Base-by-base conservation (phyloP, 148 eudicot genomes). In the Polygonum maritimum region DNA sequence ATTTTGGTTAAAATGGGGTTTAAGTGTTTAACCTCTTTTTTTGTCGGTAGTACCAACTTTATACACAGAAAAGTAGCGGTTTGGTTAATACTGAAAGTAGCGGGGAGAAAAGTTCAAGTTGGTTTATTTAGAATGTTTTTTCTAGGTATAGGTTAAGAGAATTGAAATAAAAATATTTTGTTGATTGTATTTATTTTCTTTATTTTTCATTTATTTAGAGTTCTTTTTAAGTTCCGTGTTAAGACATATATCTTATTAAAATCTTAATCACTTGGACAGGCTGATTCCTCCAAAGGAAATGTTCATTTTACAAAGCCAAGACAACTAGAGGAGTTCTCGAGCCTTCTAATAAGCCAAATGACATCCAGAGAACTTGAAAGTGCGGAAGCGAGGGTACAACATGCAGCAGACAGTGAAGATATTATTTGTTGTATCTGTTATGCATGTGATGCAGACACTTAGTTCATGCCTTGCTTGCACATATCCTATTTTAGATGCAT, bases 401-500 rank as follows among this genome's bases (percentile, higher is more conserved):
- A 80, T 80, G 97, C 88, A 18, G 47, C 85, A 62, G 96, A 88
- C 15, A 33, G 60, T n/a, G 89, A 81, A 38, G 92, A 91, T 41
- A 75, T 71, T 48, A 79, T 74, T 3, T 93, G 98, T 72, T 93
- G 94, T 84, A 93, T 93, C 65, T 93, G 98, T 79, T 93, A 93
- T 52, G 76, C 88, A 1, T 78, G 81, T 33, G 78, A 82, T 73
- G 87, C 89, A 52, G 86, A 89, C 78, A 84, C 97, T 57, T 85
- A 80, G 21, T 91, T 93, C 63, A n/a, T 87, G 74, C 97, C 98
- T 9, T 93, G 98, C 75, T 81, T 86, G 31, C 98, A 93, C 75
- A 75, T 76, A 13, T 93, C 98, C 19, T 93, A 97, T 75, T 87
- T 81, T 36, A 91, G 94, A 67, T 93, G 98, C 88, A 91, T 93